Base-by-base conservation (phyloP, 148 eudicot genomes). In the Persicaria maculosa region DNA sequence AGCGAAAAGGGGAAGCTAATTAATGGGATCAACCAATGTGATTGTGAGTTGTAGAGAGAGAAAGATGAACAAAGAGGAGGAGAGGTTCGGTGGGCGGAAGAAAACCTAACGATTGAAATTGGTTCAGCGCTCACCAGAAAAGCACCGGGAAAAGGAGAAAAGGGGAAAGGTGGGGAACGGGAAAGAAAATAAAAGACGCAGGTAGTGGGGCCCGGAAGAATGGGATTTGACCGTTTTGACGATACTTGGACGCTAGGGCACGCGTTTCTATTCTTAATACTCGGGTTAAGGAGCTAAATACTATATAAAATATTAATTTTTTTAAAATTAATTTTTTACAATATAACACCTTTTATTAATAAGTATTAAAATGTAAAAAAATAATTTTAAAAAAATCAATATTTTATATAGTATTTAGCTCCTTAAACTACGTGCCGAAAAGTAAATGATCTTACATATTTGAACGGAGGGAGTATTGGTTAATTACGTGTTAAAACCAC, bases 131-230 rank as follows among this genome's bases (percentile, higher is more conserved):
- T 31, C 40, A 22, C 20, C 22, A 59, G 15, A 59, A 59, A 22
- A 59, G 19, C 22, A 59, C 65, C 65, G 65, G 20, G 65, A 59
- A 75, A 80, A 48, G 52, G 9, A 2, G 1, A 8, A 48, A 48
- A 48, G 52, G 3, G 52, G 52, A 48, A 48, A 48, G 52, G 12
- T 8, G 9, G 3, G 52, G 52, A 12, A 48, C 9, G 52, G 3
- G 9, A 12, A 6, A 48, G 9, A 12, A 6, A 48, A 48, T 8
- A 48, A 48, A 7, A 12, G 52, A 48, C 14, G 53, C 4, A 50
- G 53, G 53, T 7, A 15, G 53, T 50, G 53, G 53, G 53, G 53
- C 53, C 53, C 15, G 53, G 53, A 9, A 2, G 53, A 15, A 50
- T 4, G 7, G 17, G 40, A 31, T 54, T 55, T 55, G 61, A 55